Evolutionary conservation across 2,329 filamentous ascomycete species (phyloP).

Genomic region (Keithomyces neogunnii): DNA sequence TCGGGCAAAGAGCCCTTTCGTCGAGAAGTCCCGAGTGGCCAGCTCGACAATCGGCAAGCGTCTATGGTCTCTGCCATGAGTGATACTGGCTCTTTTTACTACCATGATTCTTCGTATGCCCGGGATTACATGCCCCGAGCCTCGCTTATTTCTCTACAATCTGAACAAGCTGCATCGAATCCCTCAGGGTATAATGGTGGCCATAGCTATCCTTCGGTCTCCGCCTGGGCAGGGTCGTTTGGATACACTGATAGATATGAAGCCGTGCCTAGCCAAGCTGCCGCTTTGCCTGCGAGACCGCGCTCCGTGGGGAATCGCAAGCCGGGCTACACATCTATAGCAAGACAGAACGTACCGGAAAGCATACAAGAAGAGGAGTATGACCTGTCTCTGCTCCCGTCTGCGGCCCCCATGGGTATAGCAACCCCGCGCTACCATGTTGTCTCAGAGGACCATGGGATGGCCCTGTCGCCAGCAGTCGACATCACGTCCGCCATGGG

Average conservation of each 20-base stretch:
- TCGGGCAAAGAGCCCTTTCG: conserved; percentile 20
- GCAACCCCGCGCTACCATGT: conserved; percentile 22
- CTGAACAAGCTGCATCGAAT: conserved; percentile 5
- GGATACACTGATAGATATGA: conserved; percentile 20
- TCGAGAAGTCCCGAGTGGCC: not conserved
- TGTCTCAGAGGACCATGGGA: conserved; percentile 20
- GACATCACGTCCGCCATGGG: conserved; percentile 39
- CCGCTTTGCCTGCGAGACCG: not conserved
- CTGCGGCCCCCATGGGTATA: conserved; percentile 31
- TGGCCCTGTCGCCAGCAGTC: conserved; percentile 23
- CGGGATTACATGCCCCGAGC: conserved; percentile 19
- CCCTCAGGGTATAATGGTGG: conserved; percentile 11
- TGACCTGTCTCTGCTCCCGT: conserved; percentile 32
- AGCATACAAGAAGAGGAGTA: conserved; percentile 32
- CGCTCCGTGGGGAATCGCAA: conserved; percentile 17
- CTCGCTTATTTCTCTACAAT: conserved; percentile 12
- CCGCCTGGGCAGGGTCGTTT: conserved; percentile 20
- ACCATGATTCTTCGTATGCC: conserved; percentile 15
- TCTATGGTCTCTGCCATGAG: conserved; percentile 26
- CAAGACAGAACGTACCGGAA: conserved; percentile 13
- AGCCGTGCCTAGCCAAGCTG: conserved; percentile 13
- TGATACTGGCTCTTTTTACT: conserved; percentile 17
- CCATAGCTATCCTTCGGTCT: conserved; percentile 13
- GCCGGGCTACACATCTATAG: conserved; percentile 16
- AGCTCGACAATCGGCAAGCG: not conserved